phyloP scores from a whole-genome alignment of 768 basidiomycete species.

The Lactarius evosmus region DNA sequence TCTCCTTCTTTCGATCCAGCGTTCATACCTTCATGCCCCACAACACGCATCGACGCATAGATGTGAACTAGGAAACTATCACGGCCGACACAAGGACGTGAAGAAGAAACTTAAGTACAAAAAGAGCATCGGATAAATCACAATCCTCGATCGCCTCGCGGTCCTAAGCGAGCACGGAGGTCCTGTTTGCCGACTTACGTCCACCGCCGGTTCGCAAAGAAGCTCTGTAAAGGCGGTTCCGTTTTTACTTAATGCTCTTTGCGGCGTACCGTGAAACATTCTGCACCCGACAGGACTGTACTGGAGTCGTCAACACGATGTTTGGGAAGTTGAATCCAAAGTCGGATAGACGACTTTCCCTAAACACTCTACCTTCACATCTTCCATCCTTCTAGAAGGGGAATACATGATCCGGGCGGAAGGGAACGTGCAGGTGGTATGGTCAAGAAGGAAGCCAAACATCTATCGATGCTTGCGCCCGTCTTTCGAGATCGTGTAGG shows the following conservation, averaged over 20 bases:
- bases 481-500: background rate
- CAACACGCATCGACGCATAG: background rate
- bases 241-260: background rate
- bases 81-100: background rate
- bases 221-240: background rate
- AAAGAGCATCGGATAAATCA: too few relatives aligned
- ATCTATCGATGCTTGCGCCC: background rate
- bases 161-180: background rate
- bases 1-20: background rate
- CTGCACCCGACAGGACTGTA: background rate
- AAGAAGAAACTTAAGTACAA: background rate
- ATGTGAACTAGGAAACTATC: background rate
- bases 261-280: background rate
- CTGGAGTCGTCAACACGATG: too few relatives aligned
- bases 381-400: background rate
- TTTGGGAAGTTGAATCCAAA: too few relatives aligned
- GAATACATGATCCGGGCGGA: background rate
- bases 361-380: background rate
- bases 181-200: background rate
- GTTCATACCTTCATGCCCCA: too few relatives aligned
- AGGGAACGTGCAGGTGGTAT: background rate
- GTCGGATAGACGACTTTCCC: background rate
- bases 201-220: background rate
- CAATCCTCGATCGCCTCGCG: background rate
- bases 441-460: background rate